Base-by-base conservation (phyloP, 768 basidiomycete species). In the Hortiboletus campestris region DNA sequence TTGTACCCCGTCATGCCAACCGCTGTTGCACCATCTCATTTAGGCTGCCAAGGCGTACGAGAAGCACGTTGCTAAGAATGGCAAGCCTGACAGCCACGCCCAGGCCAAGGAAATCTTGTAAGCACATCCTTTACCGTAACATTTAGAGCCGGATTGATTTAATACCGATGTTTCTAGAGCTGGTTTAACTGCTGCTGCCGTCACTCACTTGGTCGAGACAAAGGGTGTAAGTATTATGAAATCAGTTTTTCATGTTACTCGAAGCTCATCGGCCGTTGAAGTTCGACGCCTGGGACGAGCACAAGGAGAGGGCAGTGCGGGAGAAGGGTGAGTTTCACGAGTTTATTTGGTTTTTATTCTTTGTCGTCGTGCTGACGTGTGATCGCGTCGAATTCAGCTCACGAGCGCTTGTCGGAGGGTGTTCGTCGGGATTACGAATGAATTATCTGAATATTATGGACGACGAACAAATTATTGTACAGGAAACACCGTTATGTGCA, bases 41-140 rank as follows among this genome's bases (percentile, higher is more conserved):
- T 29, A 67, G 67, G 59, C 50, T 40, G 8, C 46, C 25, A 65
- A 63, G 46, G 49, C 54, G 3, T 68, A 63, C 22, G 63, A 68
- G 55, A 1, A 65, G 0, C 66, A 65, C 35, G 0, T 28, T 1
- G 56, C 47, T 1, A 1, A 0, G n/a, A 57, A 65, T 1, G 68
- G 67, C 32, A 17, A 55, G n/a, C 68, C 66, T 31, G 51, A 51
- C 13, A 38, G 1, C 7, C 66, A 70, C 14, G 66, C 65, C 32
- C 7, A 42, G 50, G 67, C 68, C 41, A 61, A 70, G 45, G 58
- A 65, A 19, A 0, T 69, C 17, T 0, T 60, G 66, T 64, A 29
- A 52, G 67, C n/a, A 20, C n/a, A 7, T 12, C 4, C 20, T 2
- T 25, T 2, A 14, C n/a, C n/a, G n/a, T n/a, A n/a, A n/a, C n/a